Evolutionary conservation across 2,329 filamentous ascomycete species (phyloP), one percentile per base, ranked within the genome.

Genomic region (Chaetomiaceae sp.): DNA sequence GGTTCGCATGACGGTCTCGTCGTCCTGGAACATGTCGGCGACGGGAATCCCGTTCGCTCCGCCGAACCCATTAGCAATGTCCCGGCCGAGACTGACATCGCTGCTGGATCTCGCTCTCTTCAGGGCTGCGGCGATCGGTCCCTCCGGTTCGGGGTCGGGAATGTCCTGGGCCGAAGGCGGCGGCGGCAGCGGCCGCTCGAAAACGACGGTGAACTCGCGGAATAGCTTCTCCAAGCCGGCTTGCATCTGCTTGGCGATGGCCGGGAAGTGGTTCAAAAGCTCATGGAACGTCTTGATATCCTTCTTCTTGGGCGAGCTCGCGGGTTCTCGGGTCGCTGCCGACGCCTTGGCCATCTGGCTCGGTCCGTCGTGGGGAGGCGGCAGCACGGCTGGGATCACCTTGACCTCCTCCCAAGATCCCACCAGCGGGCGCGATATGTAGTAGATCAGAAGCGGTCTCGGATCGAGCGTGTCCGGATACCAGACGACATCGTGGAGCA

Each of bases 171-270:
- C 75, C 1, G 81, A 81, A 1, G 80, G 86, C 1, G 86, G 84
- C 14, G 85, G 84, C 3, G 88, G 88, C 6, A 95, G 66, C 6
- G 88, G 88, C 59, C 86, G 89, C 54, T 94, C 87, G 55, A 96
- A 84, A 45, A 91, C 86, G 36, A 80, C 80, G 6, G 81, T 84
- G 63, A 98, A 97, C 57, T 97, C 90, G 50, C 84, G 82, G 61
- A 97, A 95, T 20, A 97, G 70, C 59, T 83, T 84, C 60, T 98
- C 91, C 27, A 98, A 68, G 0, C 93, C 93, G 2, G 84, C 79
- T 58, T 96, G 89, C 89, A 98, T 95, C 65, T 98, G 93, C 49
- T 88, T 79, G 19, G 90, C 89, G 58, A 98, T 97, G 79, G 95
- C 86, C 1, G 93, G 93, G 56, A 97, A 98, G 57, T 89, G 82